Evolutionary conservation across 2,329 filamentous ascomycete genomes (phyloP).

Genomic region (Botrytis fragariae): DNA sequence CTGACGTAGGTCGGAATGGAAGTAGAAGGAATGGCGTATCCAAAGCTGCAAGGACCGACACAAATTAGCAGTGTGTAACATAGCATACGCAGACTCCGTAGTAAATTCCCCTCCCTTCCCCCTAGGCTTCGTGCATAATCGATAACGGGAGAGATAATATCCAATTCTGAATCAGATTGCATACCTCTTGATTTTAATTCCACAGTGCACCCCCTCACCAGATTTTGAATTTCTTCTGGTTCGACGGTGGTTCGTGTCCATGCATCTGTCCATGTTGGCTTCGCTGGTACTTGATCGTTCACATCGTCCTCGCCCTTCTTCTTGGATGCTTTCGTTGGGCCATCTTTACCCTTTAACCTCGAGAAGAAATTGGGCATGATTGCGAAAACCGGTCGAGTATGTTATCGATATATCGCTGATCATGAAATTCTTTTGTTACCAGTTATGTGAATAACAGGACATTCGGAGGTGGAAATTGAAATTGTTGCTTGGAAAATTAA

Average conservation of each 20-base stretch:
- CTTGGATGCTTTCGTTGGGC: constrained; percentile 51
- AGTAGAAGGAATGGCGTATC: constrained; percentile 90
- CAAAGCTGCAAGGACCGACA: constrained; percentile 58
- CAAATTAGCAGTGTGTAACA: constrained; percentile 32
- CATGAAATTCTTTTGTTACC: background rate
- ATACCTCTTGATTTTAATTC: constrained; percentile 94
- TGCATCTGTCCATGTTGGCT: constrained; percentile 83
- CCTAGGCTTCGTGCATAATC: constrained; percentile 31
- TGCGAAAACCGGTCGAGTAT: constrained; percentile 3
- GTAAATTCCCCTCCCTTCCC: background rate
- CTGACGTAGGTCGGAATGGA: constrained; percentile 89
- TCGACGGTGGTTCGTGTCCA: constrained; percentile 80
- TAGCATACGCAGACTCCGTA: constrained; percentile 21
- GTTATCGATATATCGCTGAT: constrained; percentile 4
- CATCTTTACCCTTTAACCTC: constrained; percentile 67
- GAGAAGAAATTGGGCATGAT: constrained; percentile 39
- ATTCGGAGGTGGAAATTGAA: background rate
- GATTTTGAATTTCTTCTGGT: constrained; percentile 85
- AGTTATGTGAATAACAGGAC: background rate
- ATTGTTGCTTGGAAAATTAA: background rate
- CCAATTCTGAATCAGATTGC: constrained; percentile 33
- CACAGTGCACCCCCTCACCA: constrained; percentile 78
- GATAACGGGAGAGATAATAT: constrained; percentile 31
- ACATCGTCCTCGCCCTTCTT: constrained; percentile 62
- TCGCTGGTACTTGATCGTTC: constrained; percentile 53